A percentile compares a stretch with the other conserved stretches of the same genome.
Evolutionary conservation across 805 yeast species (phyloP).

Genomic region (Kodamaea fukazawae): DNA sequence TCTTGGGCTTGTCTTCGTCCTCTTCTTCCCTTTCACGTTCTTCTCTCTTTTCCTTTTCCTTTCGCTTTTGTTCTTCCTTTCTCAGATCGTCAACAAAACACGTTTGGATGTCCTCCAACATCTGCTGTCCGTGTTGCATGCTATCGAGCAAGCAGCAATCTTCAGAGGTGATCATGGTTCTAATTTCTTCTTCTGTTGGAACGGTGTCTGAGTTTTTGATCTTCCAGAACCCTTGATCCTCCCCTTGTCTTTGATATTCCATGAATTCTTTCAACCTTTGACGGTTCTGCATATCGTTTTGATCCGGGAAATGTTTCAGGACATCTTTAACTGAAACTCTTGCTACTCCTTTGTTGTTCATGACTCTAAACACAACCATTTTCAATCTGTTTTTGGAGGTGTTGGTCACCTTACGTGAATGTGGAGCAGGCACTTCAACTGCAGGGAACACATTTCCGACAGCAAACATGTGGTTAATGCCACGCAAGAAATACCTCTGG

Average conservation of each 20-base stretch:
- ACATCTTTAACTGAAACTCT: constrained; percentile 84
- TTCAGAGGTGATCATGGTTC: constrained; percentile 88
- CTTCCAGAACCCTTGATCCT: constrained; percentile 94
- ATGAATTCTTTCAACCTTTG: constrained; percentile 94
- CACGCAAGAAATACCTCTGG: constrained; percentile 65
- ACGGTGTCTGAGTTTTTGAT: constrained; percentile 58
- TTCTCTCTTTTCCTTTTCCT: constrained; percentile 27
- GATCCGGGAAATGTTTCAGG: constrained; percentile 91
- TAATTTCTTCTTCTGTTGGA: constrained; percentile 71
- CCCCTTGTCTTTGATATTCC: constrained; percentile 94
- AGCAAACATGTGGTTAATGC: constrained; percentile 69
- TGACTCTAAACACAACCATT: constrained; percentile 87
- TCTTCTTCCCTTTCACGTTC: constrained; percentile 20
- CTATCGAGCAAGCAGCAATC: constrained; percentile 83
- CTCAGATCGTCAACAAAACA: constrained; percentile 39
- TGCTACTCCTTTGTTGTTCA: constrained; percentile 70
- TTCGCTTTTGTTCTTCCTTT: constrained; percentile 25
- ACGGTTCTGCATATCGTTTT: constrained; percentile 94
- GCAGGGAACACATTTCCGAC: constrained; percentile 95
- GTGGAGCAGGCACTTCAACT: constrained; percentile 95
- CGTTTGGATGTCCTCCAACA: constrained; percentile 74
- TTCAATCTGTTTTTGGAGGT: constrained; percentile 86
- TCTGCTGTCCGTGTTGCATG: constrained; percentile 92
- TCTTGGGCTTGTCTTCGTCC: constrained; percentile 17
- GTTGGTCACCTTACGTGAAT: constrained; percentile 91